Conservation (phyloP, 2,329 filamentous ascomycete species). For the Dichotomopilus funicola region DNA sequence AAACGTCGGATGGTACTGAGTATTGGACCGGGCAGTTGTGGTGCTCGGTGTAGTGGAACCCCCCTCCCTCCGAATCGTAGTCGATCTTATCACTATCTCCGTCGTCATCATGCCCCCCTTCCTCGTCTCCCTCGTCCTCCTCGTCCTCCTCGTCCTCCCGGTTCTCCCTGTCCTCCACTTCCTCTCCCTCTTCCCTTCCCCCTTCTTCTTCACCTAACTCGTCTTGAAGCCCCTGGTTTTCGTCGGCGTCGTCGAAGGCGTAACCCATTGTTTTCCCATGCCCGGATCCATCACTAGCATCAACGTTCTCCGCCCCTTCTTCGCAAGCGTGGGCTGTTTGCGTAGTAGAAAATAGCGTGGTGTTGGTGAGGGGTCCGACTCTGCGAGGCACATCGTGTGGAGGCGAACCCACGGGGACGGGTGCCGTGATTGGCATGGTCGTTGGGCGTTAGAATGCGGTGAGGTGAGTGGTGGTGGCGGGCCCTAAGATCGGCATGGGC, state of each 20-base stretch:
- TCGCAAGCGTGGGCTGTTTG: not conserved
- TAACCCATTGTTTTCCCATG: constrained; percentile 4
- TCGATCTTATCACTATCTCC: not conserved
- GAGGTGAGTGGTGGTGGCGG: not conserved
- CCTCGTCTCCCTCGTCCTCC: not conserved
- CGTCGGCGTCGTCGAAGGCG: constrained; percentile 9
- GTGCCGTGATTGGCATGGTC: constrained; percentile 11
- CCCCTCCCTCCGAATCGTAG: constrained; percentile 6
- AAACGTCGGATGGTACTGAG: constrained; percentile 2
- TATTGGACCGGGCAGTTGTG: constrained; percentile 1
- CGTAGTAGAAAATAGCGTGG: constrained; percentile 1
- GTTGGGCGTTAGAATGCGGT: not conserved
- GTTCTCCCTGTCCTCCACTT: not conserved
- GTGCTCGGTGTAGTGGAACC: constrained; percentile 1
- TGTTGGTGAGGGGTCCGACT: constrained; percentile 4
- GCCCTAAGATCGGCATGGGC: constrained; percentile 4
- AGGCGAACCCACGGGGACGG: constrained; percentile 3
- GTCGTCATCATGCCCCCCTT: not conserved
- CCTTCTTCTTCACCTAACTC: constrained; percentile 1
- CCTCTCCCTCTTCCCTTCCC: not conserved
- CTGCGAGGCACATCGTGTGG: constrained; percentile 9
- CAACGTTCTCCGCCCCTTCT: constrained; percentile 7
- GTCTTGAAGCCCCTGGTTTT: not conserved
- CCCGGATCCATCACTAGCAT: not conserved
- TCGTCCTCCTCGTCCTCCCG: not conserved